A percentile compares a stretch with the other conserved stretches of the same genome.
Evolutionary conservation across 768 basidiomycete genomes (phyloP).

Genomic region (Infundibulicybe gibba): DNA sequence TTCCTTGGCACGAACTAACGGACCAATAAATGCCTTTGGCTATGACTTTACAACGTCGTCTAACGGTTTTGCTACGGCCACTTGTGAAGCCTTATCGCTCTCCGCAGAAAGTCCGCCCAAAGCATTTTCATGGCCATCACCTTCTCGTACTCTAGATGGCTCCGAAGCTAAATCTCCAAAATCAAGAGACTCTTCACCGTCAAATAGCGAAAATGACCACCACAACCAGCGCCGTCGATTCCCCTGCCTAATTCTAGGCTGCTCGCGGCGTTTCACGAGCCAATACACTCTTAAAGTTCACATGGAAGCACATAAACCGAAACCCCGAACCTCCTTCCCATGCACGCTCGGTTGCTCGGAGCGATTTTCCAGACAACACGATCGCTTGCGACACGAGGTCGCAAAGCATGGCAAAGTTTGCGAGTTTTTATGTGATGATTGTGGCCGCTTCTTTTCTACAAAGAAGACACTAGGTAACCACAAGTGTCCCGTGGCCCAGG

Average conservation of each 20-base stretch:
- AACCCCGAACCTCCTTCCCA: slow-evolving; percentile 42
- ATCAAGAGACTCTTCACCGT: slow-evolving; percentile 29
- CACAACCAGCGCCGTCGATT: slow-evolving; percentile 35
- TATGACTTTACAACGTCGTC: no score
- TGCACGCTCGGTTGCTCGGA: slow-evolving; percentile 54
- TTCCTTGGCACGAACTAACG: no score
- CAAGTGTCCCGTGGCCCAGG: slow-evolving; percentile 50
- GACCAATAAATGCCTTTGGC: no score
- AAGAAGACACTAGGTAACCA: slow-evolving; percentile 51
- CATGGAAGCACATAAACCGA: slow-evolving; percentile 52
- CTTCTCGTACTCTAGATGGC: neutral
- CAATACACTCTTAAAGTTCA: slow-evolving; percentile 54
- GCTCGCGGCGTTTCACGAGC: slow-evolving; percentile 46
- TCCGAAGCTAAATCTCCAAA: slow-evolving; percentile 3
- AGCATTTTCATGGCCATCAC: no score
- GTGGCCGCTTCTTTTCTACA: slow-evolving; percentile 51
- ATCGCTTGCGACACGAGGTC: slow-evolving; percentile 54
- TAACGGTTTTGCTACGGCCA: no score
- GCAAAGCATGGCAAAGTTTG: slow-evolving; percentile 55
- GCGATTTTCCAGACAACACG: slow-evolving; percentile 54
- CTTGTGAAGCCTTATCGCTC: no score
- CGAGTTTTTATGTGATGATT: slow-evolving; percentile 48
- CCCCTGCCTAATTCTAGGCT: slow-evolving; percentile 44
- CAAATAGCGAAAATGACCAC: slow-evolving; percentile 28
- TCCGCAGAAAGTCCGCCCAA: neutral